phyloP scores from a whole-genome alignment of 228 moss, liverwort and hornwort species.

The Sphagnum fallax region DNA sequence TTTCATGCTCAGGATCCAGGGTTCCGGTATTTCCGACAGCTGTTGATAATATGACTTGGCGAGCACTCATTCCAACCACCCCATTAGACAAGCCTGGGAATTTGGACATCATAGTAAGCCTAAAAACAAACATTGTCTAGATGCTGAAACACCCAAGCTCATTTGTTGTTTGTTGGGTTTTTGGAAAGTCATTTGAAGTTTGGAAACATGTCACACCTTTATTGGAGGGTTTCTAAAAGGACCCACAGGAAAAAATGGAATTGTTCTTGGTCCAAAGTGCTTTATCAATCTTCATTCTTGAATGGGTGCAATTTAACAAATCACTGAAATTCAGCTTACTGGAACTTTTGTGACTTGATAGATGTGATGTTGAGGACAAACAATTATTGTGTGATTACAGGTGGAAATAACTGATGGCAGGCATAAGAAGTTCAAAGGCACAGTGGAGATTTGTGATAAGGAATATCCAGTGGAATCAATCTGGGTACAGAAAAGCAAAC shows the following conservation, averaged over 20 bases:
- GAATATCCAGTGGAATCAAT: conserved; percentile 64
- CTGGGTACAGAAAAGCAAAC: conserved; percentile 55
- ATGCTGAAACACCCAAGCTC: not conserved
- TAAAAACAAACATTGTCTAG: not conserved
- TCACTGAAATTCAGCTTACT: not conserved
- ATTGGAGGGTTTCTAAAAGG: too few relatives aligned
- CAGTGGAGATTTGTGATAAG: conserved; percentile 36
- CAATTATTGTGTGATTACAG: conserved; percentile 1
- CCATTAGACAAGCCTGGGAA: conserved; percentile 51
- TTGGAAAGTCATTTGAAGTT: not conserved
- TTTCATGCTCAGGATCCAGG: conserved; percentile 37
- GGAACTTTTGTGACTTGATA: not conserved
- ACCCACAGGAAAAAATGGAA: too few relatives aligned
- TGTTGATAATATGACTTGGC: conserved; percentile 28
- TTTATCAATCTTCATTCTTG: not conserved
- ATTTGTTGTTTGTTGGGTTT: not conserved
- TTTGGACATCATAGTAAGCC: conserved; percentile 25
- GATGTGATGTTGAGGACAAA: not conserved
- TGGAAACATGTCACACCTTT: too few relatives aligned
- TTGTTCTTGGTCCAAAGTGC: too few relatives aligned
- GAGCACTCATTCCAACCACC: conserved; percentile 61
- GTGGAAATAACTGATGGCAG: conserved; percentile 48
- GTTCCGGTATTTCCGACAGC: conserved; percentile 42
- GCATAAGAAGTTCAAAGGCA: conserved; percentile 26
- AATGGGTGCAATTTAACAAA: not conserved